A percentile compares a stretch with the other conserved stretches of the same genome.
phyloP scores from a whole-genome alignment of 2,329 filamentous ascomycete genomes.

The Paecilomyces formosus region DNA sequence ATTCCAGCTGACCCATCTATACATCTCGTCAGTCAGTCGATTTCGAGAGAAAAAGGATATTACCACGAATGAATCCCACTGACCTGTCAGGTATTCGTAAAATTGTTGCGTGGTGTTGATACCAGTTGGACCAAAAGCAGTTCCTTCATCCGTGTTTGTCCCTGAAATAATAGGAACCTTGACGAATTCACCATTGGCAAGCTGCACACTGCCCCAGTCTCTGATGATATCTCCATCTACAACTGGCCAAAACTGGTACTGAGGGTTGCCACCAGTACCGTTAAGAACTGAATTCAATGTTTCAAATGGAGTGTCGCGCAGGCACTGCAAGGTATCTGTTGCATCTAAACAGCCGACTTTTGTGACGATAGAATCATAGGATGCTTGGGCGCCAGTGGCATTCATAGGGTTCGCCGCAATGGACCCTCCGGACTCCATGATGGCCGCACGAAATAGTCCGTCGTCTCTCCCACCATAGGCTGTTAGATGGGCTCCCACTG shows the following conservation, averaged over 20 bases:
- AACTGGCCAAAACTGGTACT: constrained; percentile 30
- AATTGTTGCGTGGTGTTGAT: constrained; percentile 52
- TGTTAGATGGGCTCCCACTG: constrained; percentile 44
- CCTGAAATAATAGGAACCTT: constrained; percentile 58
- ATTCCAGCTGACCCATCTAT: constrained; percentile 17
- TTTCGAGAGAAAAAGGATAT: not conserved
- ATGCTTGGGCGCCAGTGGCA: constrained; percentile 29
- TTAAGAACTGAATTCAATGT: constrained; percentile 51
- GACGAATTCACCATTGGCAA: constrained; percentile 53
- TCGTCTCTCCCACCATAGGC: constrained; percentile 50
- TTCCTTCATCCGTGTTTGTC: constrained; percentile 60
- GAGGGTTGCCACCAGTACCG: constrained; percentile 25
- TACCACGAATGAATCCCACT: constrained; percentile 7
- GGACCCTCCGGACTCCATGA: constrained; percentile 47
- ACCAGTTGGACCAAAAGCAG: constrained; percentile 45
- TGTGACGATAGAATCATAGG: constrained; percentile 56
- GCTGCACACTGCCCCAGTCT: constrained; percentile 46
- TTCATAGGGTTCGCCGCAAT: constrained; percentile 37
- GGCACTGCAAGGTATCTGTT: constrained; percentile 55
- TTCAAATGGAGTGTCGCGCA: constrained; percentile 54
- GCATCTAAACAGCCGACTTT: constrained; percentile 52
- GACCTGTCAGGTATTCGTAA: constrained; percentile 30
- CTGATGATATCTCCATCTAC: constrained; percentile 52
- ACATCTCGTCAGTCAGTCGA: constrained; percentile 6
- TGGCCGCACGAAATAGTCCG: constrained; percentile 46